phyloP scores from a whole-genome alignment of 1,139 yeast species.

The Hyphopichia buzzinii region DNA sequence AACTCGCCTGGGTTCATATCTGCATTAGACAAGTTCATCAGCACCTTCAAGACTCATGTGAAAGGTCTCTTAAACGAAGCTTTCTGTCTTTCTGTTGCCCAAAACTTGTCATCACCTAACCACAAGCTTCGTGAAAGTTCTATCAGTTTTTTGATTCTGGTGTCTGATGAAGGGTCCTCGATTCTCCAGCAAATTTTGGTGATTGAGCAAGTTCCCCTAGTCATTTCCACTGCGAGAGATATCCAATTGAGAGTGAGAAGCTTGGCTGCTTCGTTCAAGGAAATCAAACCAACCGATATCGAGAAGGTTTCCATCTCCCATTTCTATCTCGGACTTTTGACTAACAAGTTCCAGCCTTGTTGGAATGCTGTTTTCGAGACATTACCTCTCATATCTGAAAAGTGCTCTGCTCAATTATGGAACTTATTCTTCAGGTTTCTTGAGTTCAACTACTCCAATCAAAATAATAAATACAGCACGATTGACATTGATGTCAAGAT shows the following conservation, averaged over 20 bases:
- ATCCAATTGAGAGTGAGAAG: slow-evolving; percentile 67
- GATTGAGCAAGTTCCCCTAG: slow-evolving; percentile 74
- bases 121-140: slow-evolving; percentile 48
- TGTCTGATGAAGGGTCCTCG: slow-evolving; percentile 32
- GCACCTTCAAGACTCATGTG: neutral
- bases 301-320: slow-evolving; percentile 47
- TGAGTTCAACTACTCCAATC: slow-evolving; percentile 24
- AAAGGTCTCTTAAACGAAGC: neutral
- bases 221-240: slow-evolving; percentile 71
- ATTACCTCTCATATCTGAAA: slow-evolving; percentile 46
- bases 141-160: slow-evolving; percentile 34
- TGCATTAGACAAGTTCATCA: slow-evolving; percentile 16
- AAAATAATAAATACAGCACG: slow-evolving; percentile 16
- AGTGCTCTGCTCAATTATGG: slow-evolving; percentile 58
- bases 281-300: slow-evolving; percentile 27
- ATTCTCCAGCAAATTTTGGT: slow-evolving; percentile 41
- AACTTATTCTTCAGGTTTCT: slow-evolving; percentile 43
- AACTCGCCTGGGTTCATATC: slow-evolving; percentile 22
- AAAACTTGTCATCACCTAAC: slow-evolving; percentile 46
- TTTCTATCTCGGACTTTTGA: slow-evolving; percentile 69
- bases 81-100: slow-evolving; percentile 6
- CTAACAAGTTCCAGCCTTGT: slow-evolving; percentile 78
- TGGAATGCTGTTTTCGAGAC: slow-evolving; percentile 76
- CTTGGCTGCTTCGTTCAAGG: slow-evolving; percentile 49
- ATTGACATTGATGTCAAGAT: slow-evolving; percentile 2